These are phyloP conservation scores for Haematococcus lacustris DNA, from an alignment of 139 green algal genomes.

Conservation along the genomic window DNA sequence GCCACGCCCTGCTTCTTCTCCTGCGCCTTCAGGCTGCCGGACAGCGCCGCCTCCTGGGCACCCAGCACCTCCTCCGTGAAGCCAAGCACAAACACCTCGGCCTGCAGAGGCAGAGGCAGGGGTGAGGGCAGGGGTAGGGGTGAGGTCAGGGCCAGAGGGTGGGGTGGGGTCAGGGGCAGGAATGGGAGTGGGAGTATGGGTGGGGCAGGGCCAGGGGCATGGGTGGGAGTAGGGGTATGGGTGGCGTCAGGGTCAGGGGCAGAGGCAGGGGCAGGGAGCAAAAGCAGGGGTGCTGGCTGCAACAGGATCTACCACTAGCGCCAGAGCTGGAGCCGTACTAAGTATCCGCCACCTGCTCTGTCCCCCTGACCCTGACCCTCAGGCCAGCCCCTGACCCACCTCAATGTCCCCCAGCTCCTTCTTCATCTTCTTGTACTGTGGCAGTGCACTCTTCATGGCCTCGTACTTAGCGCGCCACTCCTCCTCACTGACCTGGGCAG, in stretches of 20 bases:
- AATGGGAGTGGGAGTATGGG: no score
- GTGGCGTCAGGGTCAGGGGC: no score
- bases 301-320: no score
- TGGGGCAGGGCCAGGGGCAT: no score
- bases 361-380: no score
- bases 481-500: constrained; percentile 27
- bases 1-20: constrained; percentile 38
- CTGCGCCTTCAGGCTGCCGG: constrained; percentile 12
- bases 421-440: constrained; percentile 54
- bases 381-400: no score
- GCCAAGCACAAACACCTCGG: constrained; percentile 41
- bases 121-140: neutral
- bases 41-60: constrained; percentile 27
- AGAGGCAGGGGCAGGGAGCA: no score
- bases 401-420: constrained; percentile 42
- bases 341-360: no score
- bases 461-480: constrained; percentile 52
- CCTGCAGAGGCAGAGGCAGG: neutral
- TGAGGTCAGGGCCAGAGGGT: neutral
- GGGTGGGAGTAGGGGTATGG: no score
- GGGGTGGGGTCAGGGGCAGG: no score
- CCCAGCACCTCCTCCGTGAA: constrained; percentile 42
- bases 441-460: constrained; percentile 43
- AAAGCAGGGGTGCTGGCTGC: no score
- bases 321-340: no score